Conservation (phyloP, 768 basidiomycete genomes). For the Galerina sulciceps region DNA sequence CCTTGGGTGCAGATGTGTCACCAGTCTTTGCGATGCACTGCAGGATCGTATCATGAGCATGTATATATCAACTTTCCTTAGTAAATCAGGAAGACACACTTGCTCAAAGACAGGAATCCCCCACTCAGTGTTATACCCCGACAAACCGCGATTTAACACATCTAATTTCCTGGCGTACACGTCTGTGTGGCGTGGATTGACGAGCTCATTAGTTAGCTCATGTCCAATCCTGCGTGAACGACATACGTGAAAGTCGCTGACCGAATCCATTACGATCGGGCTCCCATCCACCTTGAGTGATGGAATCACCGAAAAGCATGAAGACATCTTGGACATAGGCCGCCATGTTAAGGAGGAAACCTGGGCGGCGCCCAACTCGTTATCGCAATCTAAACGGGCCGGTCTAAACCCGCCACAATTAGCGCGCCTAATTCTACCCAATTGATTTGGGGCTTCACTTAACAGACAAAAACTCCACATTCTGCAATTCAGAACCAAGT, state of each 20-base stretch:
- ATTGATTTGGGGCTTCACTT: too few species aligned
- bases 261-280: slow-evolving; percentile 59
- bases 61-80: not conserved
- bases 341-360: slow-evolving; percentile 44
- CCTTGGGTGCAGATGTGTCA: slow-evolving; percentile 53
- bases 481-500: too few species aligned
- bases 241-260: slow-evolving; percentile 68
- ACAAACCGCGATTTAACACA: slow-evolving; percentile 82
- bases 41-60: not conserved
- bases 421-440: too few species aligned
- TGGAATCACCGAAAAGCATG: slow-evolving; percentile 82
- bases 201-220: not conserved
- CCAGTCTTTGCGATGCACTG: slow-evolving; percentile 64
- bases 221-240: not conserved
- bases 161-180: slow-evolving; percentile 82
- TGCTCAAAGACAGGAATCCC: slow-evolving; percentile 78
- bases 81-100: slow-evolving; percentile 37
- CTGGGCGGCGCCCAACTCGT: too few species aligned
- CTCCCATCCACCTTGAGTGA: slow-evolving; percentile 74
- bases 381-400: too few species aligned
- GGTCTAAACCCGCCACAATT: too few species aligned
- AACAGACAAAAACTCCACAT: too few species aligned
- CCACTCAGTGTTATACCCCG: slow-evolving; percentile 91
- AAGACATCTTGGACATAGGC: slow-evolving; percentile 64
- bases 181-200: slow-evolving; percentile 42